Evolutionary conservation across 2,329 filamentous ascomycete genomes (phyloP), one percentile per base, ranked within the genome.

Genomic region (Lachnum nothofagi): DNA sequence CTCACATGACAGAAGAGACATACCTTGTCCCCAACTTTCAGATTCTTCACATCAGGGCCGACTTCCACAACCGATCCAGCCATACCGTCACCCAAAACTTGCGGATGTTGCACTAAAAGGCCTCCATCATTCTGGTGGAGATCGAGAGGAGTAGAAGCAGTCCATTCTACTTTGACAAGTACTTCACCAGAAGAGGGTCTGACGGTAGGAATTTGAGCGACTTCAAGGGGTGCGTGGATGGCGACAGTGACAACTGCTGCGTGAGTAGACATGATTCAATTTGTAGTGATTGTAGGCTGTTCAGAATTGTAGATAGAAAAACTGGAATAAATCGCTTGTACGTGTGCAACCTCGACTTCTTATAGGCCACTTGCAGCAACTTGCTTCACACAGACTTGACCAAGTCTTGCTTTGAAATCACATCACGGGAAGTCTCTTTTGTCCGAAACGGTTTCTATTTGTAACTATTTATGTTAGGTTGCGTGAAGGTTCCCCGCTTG

Each of bases 101-200:
- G 68, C 0, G 79, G 79, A 20, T 72, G 67, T 8, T 64, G 65
- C 9, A 81, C 70, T 10, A 82, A 61, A 0, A 84, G 67, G 0
- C 77, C 78, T 29, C 80, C 79, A 56, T 83, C 79, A 38, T 78
- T 76, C 50, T 79, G 74, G 63, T 84, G 81, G 5, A 84, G 67
- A 56, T 84, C 79, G 0, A 84, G 67, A 0, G 81, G 81, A 1
- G 77, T 79, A 1, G 79, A 81, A 2, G 78, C 73, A 2, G 78
- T 80, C 76, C 77, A 84, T 49, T 74, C 67, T 8, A 79, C 74
- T 22, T 69, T 72, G 34, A 84, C 65, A 14, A 74, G 70, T 27
- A 81, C 72, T 62, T 84, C 74, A 29, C 73, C 70, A 25, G 9
- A 34, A 5, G 7, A 20, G 20, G 58, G 58, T 5, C 45, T 22